phyloP scores from a whole-genome alignment of 1,139 yeast species.

The Candida anutae region DNA sequence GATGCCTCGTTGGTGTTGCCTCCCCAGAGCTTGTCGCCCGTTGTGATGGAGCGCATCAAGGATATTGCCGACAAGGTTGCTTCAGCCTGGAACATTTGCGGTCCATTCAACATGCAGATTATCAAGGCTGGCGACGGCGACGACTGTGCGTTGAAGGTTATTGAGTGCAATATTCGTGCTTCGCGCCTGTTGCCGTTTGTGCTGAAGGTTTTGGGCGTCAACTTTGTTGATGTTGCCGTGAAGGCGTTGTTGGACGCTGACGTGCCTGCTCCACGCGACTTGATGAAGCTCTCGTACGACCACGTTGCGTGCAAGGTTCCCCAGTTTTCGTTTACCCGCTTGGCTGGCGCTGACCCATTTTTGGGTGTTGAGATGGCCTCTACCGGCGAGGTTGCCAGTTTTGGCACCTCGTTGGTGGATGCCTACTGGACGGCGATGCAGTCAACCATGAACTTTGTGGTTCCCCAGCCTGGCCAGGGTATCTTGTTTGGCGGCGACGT shows the following conservation, averaged over 20 bases:
- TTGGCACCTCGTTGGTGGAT: conserved; percentile 76
- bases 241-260: conserved; percentile 72
- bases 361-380: conserved; percentile 99
- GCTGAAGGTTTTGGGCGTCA: conserved; percentile 88
- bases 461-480: conserved; percentile 87
- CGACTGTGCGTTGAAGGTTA: conserved; percentile 70
- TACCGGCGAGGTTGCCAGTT: conserved; percentile 97
- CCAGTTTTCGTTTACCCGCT: conserved; percentile 93
- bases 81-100: conserved; percentile 88
- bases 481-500: conserved; percentile 91
- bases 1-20: conserved; percentile 95
- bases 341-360: conserved; percentile 98
- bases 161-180: conserved; percentile 97
- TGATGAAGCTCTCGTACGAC: conserved; percentile 53
- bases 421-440: conserved; percentile 98
- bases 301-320: conserved; percentile 97
- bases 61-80: conserved; percentile 91
- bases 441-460: conserved; percentile 91
- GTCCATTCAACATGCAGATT: conserved; percentile 98
- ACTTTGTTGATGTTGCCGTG: conserved; percentile 91
- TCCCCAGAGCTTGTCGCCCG: conserved; percentile 65
- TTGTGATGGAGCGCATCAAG: conserved; percentile 55
- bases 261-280: conserved; percentile 61
- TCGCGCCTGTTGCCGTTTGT: conserved; percentile 98
- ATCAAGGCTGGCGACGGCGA: conserved; percentile 51